phyloP scores from a whole-genome alignment of 495 filamentous ascomycete genomes.

The Apodospora peruviana region DNA sequence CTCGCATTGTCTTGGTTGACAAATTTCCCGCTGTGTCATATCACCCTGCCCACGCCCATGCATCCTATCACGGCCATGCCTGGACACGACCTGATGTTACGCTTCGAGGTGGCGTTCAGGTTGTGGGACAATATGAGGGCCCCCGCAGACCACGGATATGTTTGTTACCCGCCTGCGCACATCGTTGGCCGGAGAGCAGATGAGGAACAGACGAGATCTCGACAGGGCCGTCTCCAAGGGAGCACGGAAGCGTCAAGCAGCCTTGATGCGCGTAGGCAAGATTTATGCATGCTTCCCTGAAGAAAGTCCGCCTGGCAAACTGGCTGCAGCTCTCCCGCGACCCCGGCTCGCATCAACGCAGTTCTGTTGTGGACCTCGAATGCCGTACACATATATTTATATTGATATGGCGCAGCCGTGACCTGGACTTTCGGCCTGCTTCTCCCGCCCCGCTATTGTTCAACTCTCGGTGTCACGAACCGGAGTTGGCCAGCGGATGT shows the following conservation, averaged over 20 bases:
- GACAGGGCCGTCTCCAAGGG: slow-evolving; percentile 6
- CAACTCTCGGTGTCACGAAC: background rate
- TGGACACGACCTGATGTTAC: background rate
- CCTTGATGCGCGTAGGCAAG: too few species aligned
- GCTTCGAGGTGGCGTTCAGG: background rate
- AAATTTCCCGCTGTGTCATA: background rate
- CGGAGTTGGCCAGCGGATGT: background rate
- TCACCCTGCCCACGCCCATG: background rate
- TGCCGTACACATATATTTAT: too few species aligned
- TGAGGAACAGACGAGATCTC: background rate
- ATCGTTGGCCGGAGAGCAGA: background rate
- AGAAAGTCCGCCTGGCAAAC: too few species aligned
- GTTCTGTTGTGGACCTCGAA: too few species aligned
- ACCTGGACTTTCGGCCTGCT: background rate
- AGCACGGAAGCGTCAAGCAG: slow-evolving; percentile 1
- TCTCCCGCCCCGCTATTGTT: background rate
- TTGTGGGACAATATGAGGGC: background rate
- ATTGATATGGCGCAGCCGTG: background rate
- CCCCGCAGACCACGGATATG: background rate
- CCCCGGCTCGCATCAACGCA: background rate
- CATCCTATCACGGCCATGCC: background rate
- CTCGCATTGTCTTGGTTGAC: background rate
- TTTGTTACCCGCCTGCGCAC: background rate
- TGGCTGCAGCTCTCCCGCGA: too few species aligned
- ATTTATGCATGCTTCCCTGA: slow-evolving; percentile 1